Evolutionary conservation across 2,329 filamentous ascomycete species (phyloP).

Genomic region (Periglandula ipomoeae): DNA sequence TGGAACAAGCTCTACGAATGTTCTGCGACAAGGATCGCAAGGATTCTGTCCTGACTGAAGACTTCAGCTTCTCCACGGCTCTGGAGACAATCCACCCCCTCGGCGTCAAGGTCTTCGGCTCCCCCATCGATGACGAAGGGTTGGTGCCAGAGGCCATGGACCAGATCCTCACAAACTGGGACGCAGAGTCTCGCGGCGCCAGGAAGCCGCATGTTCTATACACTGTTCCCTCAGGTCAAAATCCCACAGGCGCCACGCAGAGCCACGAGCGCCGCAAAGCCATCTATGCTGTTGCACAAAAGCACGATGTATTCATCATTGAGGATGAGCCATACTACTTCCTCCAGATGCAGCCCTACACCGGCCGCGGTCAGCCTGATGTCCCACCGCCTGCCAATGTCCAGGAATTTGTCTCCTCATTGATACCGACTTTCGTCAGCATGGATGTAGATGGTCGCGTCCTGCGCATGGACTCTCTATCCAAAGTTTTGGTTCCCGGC

Average conservation of each 20-base stretch:
- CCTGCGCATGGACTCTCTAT: conserved; percentile 85
- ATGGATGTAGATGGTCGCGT: conserved; percentile 83
- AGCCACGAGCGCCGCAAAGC: conserved; percentile 55
- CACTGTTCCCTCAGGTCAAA: conserved; percentile 69
- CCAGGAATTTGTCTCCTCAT: conserved; percentile 59
- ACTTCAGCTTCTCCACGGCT: conserved; percentile 79
- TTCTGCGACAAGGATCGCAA: conserved; percentile 60
- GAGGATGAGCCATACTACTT: conserved; percentile 97
- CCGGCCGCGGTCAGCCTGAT: conserved; percentile 38
- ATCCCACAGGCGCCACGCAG: conserved; percentile 83
- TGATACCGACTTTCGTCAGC: conserved; percentile 60
- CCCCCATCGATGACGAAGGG: conserved; percentile 43
- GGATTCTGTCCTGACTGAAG: conserved; percentile 76
- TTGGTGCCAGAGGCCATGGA: conserved; percentile 44
- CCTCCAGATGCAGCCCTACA: conserved; percentile 76
- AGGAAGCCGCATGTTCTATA: conserved; percentile 48
- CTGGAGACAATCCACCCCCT: conserved; percentile 48
- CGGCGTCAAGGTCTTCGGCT: conserved; percentile 41
- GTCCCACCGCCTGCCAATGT: conserved; percentile 50
- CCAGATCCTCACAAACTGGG: conserved; percentile 40
- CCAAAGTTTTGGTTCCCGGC: conserved; percentile 80
- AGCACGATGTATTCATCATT: conserved; percentile 78
- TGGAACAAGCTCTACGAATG: conserved; percentile 79
- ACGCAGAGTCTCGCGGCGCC: conserved; percentile 31
- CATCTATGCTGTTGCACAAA: conserved; percentile 69